Percentiles rank a stretch among this genome's conserved stretches.
Conservation (phyloP, 306 rosid species). For the Cicer chorassanicum region DNA sequence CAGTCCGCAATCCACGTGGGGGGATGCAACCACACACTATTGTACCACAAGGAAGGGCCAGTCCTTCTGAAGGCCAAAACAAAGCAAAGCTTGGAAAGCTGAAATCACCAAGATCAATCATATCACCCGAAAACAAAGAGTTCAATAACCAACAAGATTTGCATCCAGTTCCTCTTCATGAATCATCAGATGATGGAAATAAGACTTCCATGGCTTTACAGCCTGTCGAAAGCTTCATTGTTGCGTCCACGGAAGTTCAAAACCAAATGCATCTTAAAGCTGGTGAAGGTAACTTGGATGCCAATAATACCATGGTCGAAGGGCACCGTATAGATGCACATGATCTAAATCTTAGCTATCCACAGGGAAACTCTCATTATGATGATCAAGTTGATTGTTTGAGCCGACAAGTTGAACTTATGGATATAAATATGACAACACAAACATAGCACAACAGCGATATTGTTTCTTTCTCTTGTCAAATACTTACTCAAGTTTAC, state of each 20-base stretch:
- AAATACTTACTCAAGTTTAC: slow-evolving; percentile 26
- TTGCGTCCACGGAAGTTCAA: slow-evolving; percentile 34
- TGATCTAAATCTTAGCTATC: slow-evolving; percentile 27
- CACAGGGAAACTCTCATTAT: slow-evolving; percentile 35
- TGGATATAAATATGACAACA: slow-evolving; percentile 51
- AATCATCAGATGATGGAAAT: slow-evolving; percentile 49
- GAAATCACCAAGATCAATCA: slow-evolving; percentile 53
- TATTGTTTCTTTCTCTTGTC: slow-evolving; percentile 43
- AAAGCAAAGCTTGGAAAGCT: slow-evolving; percentile 61
- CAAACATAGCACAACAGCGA: slow-evolving; percentile 36
- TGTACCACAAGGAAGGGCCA: slow-evolving; percentile 50
- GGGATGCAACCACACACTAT: slow-evolving; percentile 52
- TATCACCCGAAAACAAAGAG: slow-evolving; percentile 38
- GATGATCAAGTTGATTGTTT: slow-evolving; percentile 58
- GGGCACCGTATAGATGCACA: slow-evolving; percentile 36
- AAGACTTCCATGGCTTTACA: slow-evolving; percentile 43
- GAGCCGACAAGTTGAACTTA: slow-evolving; percentile 54
- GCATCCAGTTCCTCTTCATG: slow-evolving; percentile 45
- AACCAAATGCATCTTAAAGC: slow-evolving; percentile 28
- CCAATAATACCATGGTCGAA: slow-evolving; percentile 33
- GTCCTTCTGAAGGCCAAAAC: slow-evolving; percentile 53
- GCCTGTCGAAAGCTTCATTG: slow-evolving; percentile 42
- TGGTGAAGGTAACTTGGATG: slow-evolving; percentile 41
- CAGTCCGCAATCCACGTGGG: slow-evolving; percentile 60
- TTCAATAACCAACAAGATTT: slow-evolving; percentile 47